Percentiles rank a stretch among this genome's conserved stretches.
These are phyloP conservation scores for Suillus lakei DNA, from an alignment of 768 basidiomycete genomes.

Conservation along the genomic window DNA sequence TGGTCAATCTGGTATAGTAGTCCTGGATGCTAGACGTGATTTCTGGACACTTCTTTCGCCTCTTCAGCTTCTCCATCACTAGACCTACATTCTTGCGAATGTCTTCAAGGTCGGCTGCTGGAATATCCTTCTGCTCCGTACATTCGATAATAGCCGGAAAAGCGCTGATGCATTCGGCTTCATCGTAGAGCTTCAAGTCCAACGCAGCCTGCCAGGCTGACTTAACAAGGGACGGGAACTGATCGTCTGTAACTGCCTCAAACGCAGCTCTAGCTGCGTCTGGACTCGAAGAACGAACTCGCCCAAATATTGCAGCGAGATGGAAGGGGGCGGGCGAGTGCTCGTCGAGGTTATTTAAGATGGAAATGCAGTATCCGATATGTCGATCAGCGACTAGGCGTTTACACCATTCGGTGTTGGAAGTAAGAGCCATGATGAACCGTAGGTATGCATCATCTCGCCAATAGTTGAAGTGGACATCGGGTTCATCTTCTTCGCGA, in stretches of 20 bases:
- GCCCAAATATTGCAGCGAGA: conserved; percentile 5
- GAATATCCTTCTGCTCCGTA: neutral
- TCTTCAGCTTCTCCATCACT: conserved; percentile 1
- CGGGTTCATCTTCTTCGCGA: neutral
- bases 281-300: neutral
- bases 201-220: neutral
- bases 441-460: neutral
- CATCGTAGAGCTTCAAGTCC: neutral
- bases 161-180: neutral
- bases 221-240: neutral
- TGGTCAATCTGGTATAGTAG: neutral
- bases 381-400: neutral
- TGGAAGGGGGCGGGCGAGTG: neutral
- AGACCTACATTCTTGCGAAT: neutral
- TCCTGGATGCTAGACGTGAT: neutral
- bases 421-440: neutral
- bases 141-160: neutral
- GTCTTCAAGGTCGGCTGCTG: neutral
- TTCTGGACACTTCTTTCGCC: neutral
- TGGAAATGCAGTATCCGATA: neutral
- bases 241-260: neutral
- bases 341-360: neutral
- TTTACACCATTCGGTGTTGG: neutral
- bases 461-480: neutral
- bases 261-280: neutral